These are phyloP conservation scores for slime mould (Dictyostelium discoideum) DNA, from an alignment of 78 protist species.

Conservation along the genomic window DNA sequence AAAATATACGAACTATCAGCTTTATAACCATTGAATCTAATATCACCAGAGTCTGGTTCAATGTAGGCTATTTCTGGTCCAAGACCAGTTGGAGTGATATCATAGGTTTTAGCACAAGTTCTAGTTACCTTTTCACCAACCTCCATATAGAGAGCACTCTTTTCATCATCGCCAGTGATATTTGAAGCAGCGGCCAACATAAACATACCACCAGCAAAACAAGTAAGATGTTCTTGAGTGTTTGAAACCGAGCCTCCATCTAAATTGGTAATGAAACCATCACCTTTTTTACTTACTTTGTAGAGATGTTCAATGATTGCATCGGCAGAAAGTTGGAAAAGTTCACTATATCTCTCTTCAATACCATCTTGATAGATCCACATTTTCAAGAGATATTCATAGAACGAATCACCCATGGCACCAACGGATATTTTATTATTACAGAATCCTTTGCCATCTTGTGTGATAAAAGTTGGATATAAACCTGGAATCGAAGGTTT, in stretches of 20 bases:
- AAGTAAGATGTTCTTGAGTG: conserved; percentile 94
- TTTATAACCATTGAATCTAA: background rate
- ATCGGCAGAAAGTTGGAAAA: conserved; percentile 75
- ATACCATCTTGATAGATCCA: conserved; percentile 42
- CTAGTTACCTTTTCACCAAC: conserved; percentile 56
- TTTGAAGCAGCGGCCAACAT: conserved; percentile 84
- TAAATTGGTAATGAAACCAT: conserved; percentile 43
- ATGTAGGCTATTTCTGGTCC: conserved; percentile 83
- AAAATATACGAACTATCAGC: conserved; percentile 70
- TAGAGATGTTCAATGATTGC: conserved; percentile 2
- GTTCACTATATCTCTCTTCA: conserved; percentile 16
- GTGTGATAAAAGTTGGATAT: background rate
- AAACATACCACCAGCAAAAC: conserved; percentile 96
- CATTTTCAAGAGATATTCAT: conserved; percentile 86
- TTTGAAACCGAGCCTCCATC: background rate
- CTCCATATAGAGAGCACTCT: background rate
- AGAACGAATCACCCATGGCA: conserved; percentile 90
- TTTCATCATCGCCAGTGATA: background rate
- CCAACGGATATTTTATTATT: conserved; percentile 38
- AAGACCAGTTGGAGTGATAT: conserved; percentile 64
- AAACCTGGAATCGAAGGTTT: conserved; percentile 11
- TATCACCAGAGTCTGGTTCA: conserved; percentile 29
- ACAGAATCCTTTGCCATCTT: conserved; percentile 14
- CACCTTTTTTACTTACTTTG: conserved; percentile 2
- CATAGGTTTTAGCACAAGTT: conserved; percentile 72